phyloP scores from a whole-genome alignment of 2,329 filamentous ascomycete species.

The Ascosphaera apis region DNA sequence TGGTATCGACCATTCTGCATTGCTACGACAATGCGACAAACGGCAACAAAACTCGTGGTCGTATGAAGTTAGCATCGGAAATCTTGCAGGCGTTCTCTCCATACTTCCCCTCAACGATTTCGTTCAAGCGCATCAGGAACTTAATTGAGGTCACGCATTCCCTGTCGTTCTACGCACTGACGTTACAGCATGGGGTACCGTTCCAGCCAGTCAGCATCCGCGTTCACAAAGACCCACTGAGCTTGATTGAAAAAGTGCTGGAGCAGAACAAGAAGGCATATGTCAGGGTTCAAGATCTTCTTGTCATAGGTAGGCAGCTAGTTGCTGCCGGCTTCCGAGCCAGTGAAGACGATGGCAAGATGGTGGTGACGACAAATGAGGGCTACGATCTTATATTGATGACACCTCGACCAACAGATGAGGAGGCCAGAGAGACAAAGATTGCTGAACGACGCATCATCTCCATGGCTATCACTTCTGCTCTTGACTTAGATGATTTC shows the following conservation, averaged over 20 bases:
- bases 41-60: constrained; percentile 37
- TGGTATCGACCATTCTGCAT: constrained; percentile 29
- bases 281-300: constrained; percentile 38
- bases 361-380: constrained; percentile 1
- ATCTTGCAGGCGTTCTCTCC: constrained; percentile 24
- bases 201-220: constrained; percentile 44
- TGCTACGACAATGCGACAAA: constrained; percentile 43
- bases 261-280: constrained; percentile 39
- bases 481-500: constrained; percentile 21
- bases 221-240: constrained; percentile 36
- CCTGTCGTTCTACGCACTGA: constrained; percentile 41
- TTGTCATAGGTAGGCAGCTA: constrained; percentile 36
- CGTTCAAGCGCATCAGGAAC: constrained; percentile 24
- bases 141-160: constrained; percentile 39
- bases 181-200: constrained; percentile 38
- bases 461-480: constrained; percentile 22
- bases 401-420: constrained; percentile 2
- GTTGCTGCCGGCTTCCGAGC: constrained; percentile 23
- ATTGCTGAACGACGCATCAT: constrained; percentile 24
- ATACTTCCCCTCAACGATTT: constrained; percentile 18
- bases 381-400: constrained; percentile 1
- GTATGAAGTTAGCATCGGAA: constrained; percentile 37
- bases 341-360: constrained; percentile 2
- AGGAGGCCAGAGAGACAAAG: constrained; percentile 12
- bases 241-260: constrained; percentile 34